Conservation (phyloP, 139 green algal species). For the Diplosphaera chodatii region DNA sequence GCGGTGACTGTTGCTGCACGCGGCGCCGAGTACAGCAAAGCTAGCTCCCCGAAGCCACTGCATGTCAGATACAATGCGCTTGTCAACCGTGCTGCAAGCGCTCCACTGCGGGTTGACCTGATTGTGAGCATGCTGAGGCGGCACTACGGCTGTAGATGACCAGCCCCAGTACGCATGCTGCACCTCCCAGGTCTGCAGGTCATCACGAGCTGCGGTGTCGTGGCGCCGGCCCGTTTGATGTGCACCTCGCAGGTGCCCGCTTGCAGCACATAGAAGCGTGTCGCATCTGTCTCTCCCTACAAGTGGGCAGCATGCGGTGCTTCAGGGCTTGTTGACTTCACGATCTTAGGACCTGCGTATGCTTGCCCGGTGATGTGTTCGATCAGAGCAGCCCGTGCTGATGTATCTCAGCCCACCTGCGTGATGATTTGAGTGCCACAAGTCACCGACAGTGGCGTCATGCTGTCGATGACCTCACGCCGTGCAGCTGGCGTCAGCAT, state of each 20-base stretch:
- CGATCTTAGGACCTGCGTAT: too few species aligned
- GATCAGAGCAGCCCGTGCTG: too few species aligned
- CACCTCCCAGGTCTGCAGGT: constrained; percentile 35
- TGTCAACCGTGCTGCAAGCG: too few species aligned
- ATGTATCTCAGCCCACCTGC: too few species aligned
- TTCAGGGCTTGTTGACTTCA: not conserved
- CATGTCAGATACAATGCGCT: not conserved
- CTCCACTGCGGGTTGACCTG: too few species aligned
- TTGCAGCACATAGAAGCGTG: constrained; percentile 62
- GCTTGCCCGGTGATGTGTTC: too few species aligned
- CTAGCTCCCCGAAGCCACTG: constrained; percentile 87
- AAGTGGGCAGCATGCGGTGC: not conserved
- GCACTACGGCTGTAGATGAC: too few species aligned
- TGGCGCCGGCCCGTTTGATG: constrained; percentile 11
- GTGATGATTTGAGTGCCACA: constrained; percentile 64
- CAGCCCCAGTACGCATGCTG: too few species aligned
- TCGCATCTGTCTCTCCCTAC: constrained; percentile 45
- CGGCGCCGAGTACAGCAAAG: constrained; percentile 83
- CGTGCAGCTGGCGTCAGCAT: constrained; percentile 48
- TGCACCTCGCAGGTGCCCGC: constrained; percentile 46
- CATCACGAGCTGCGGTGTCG: constrained; percentile 25
- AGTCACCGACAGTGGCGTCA: constrained; percentile 42
- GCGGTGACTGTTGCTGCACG: constrained; percentile 80
- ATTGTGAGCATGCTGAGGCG: too few species aligned
- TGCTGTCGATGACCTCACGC: constrained; percentile 70